Base-by-base conservation (phyloP, 176 grass and related monocot species). In the Poa annua region DNA sequence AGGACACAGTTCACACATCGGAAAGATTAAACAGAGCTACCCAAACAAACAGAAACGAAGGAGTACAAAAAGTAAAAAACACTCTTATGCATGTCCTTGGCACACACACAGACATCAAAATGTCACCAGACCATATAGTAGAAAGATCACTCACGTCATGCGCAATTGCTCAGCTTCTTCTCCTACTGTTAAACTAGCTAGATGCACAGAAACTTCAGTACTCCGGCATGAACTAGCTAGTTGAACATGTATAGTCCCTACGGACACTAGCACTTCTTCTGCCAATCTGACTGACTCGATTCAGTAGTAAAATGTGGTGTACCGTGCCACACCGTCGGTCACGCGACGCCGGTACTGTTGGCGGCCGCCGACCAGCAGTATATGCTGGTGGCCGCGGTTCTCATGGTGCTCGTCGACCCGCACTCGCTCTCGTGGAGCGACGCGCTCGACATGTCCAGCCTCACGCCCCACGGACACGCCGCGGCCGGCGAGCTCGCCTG, bases 361-460 rank as follows among this genome's bases (percentile, higher is more conserved):
- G 75, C n/a, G 75, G 80, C 60, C 19, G 86, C 33, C 0, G 86
- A 85, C 88, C 77, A 79, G 90, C 81, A 75, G 86, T 95, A 68
- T 25, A 87, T 76, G 77, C 90, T 86, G 69, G 88, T 87, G 76
- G 92, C 84, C 49, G 88, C 86, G 7, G 92, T 95, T 32, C 91
- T 35, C 42, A 95, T 83, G 15, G 92, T 95, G 88, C 96, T 98
- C 2, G 96, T 95, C 0, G 92, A 95, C 22, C 96, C 92, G 62
- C 92, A 93, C 69, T 95, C 90, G 39, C 92, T 93, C 52, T 98
- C 92, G 52, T 93, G 90, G 24, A 90, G 81, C 1, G 95, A 89
- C 29, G 84, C 59, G 79, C 55, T 88, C 11, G 92, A 97, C 78
- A 77, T 78, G 63, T 91, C 96, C 26, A 93, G 86, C 76, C 90